Evolutionary conservation across 2,329 filamentous ascomycete genomes (phyloP).

Genomic region (Colletotrichum graminicola): DNA sequence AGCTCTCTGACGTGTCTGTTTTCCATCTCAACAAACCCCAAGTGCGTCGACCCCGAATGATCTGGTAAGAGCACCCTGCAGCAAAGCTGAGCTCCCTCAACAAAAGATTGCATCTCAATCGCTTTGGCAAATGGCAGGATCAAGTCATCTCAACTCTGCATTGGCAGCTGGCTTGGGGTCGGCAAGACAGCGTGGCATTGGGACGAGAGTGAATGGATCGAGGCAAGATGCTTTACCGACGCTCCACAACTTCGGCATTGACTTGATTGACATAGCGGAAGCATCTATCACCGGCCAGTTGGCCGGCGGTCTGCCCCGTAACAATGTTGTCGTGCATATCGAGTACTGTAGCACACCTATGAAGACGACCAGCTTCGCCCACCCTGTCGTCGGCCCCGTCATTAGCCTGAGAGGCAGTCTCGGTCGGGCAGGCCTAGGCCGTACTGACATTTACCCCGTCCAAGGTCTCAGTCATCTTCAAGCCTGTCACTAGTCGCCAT

Average conservation of each 20-base stretch:
- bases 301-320: neutral
- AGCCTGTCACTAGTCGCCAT: too few relatives aligned
- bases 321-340: slow-evolving; percentile 8
- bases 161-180: slow-evolving; percentile 6
- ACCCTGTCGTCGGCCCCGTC: neutral
- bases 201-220: slow-evolving; percentile 15
- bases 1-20: slow-evolving; percentile 4
- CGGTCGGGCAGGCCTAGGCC: neutral
- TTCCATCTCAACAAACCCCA: neutral
- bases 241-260: neutral
- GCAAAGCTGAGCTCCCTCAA: neutral
- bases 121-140: neutral
- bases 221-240: slow-evolving; percentile 15
- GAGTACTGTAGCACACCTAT: slow-evolving; percentile 13
- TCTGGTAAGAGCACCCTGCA: slow-evolving; percentile 9
- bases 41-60: neutral
- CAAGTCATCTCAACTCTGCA: neutral
- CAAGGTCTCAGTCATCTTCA: too few relatives aligned
- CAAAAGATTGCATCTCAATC: neutral
- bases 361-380: slow-evolving; percentile 7
- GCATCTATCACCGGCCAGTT: neutral
- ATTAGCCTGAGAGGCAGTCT: slow-evolving; percentile 7
- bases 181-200: slow-evolving; percentile 1
- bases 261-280: slow-evolving; percentile 15
- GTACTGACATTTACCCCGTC: slow-evolving; percentile 1